A percentile compares a stretch with the other conserved stretches of the same genome.
Conservation (phyloP, 2,329 filamentous ascomycete species). For the Aspergillus sp. region DNA sequence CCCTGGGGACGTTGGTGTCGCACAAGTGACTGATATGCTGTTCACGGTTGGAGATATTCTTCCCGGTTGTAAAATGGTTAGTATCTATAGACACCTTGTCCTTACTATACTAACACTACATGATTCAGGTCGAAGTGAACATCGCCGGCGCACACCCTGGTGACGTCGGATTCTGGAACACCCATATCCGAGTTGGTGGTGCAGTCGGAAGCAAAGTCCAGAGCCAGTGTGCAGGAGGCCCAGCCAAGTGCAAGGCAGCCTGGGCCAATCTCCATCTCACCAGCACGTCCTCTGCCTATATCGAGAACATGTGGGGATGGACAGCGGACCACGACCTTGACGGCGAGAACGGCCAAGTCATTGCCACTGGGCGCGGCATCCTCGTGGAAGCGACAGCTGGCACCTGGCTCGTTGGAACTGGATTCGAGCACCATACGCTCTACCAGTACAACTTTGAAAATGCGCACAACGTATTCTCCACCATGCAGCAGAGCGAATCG, state of each 20-base stretch:
- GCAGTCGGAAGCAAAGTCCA: slow-evolving; percentile 41
- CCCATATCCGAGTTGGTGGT: slow-evolving; percentile 48
- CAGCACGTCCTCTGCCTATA: slow-evolving; percentile 47
- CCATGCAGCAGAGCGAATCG: slow-evolving; percentile 33
- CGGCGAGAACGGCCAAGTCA: slow-evolving; percentile 32
- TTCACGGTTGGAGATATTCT: slow-evolving; percentile 52
- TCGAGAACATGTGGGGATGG: slow-evolving; percentile 56
- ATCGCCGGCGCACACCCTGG: slow-evolving; percentile 48
- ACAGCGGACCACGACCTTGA: slow-evolving; percentile 51
- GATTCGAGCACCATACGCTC: slow-evolving; percentile 48
- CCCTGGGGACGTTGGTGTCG: slow-evolving; percentile 48
- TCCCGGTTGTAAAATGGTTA: slow-evolving; percentile 40
- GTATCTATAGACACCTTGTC: not conserved
- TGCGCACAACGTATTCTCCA: slow-evolving; percentile 43
- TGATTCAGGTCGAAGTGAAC: slow-evolving; percentile 47
- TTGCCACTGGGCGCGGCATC: slow-evolving; percentile 41
- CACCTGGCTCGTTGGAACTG: slow-evolving; percentile 48
- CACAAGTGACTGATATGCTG: slow-evolving; percentile 52
- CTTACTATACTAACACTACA: not conserved
- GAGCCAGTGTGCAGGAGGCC: slow-evolving; percentile 34
- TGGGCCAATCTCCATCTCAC: slow-evolving; percentile 53
- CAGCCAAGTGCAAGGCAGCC: slow-evolving; percentile 47
- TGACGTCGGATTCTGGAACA: slow-evolving; percentile 54
- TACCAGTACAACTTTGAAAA: slow-evolving; percentile 50
- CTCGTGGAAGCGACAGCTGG: slow-evolving; percentile 42